A percentile compares a stretch with the other conserved stretches of the same genome.
These are phyloP conservation scores for Moringa oleifera DNA, from an alignment of 345 rosid genomes.

Conservation along the genomic window DNA sequence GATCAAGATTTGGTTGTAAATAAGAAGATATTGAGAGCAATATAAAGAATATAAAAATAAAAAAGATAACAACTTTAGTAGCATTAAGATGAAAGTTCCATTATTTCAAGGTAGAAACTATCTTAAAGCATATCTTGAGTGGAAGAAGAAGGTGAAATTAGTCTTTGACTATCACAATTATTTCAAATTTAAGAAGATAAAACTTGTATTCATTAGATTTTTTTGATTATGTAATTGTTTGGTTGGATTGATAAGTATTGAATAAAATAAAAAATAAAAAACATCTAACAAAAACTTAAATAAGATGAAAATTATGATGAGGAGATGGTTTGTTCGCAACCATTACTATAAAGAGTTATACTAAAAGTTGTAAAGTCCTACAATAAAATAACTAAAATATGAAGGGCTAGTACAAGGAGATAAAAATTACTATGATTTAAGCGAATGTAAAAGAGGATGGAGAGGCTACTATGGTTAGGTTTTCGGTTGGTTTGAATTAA, in stretches of 20 bases:
- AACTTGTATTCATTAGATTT: neutral
- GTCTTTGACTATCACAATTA: constrained; percentile 3
- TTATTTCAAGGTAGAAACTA: constrained; percentile 1
- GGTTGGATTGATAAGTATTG: constrained; percentile 1
- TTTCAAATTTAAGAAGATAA: neutral
- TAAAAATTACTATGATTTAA: neutral
- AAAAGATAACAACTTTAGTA: neutral
- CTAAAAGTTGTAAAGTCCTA: neutral
- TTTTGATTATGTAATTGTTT: constrained; percentile 5
- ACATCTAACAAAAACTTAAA: neutral
- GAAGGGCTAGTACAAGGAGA: constrained; percentile 1
- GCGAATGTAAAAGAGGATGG: neutral
- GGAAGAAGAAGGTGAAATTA: neutral
- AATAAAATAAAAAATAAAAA: neutral
- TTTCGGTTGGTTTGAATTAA: neutral
- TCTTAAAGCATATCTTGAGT: neutral
- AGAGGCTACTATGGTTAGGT: constrained; percentile 1
- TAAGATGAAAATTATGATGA: constrained; percentile 6
- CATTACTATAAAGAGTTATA: too few species aligned
- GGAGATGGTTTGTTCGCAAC: neutral
- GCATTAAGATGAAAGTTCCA: constrained; percentile 7
- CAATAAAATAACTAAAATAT: neutral
- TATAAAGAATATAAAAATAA: too few species aligned
- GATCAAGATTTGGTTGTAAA: too few species aligned
- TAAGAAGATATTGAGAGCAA: too few species aligned